Conservation (phyloP, 2,329 filamentous ascomycete species). For the Elsinoe arachidis region DNA sequence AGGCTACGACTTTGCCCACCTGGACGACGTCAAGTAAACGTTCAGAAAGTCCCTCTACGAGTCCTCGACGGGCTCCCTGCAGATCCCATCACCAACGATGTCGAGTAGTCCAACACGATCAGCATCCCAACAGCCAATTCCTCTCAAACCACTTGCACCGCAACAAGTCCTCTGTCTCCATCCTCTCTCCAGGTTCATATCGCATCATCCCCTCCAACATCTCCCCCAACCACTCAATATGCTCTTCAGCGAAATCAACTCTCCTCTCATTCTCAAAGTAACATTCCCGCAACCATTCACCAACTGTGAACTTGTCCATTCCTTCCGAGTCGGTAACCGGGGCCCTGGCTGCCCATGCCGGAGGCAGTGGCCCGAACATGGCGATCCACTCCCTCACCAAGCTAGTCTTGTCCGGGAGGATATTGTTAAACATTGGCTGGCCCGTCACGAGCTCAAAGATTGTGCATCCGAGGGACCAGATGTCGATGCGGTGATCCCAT, state of each 20-base stretch:
- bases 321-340: neutral
- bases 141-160: constrained; percentile 1
- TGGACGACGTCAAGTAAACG: too few relatives aligned
- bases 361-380: neutral
- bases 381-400: neutral
- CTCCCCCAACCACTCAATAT: constrained; percentile 7
- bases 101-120: neutral
- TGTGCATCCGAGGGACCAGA: constrained; percentile 23
- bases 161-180: neutral
- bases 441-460: constrained; percentile 20
- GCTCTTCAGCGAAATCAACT: neutral
- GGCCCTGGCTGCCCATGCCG: neutral
- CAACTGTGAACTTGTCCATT: neutral
- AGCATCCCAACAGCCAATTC: neutral
- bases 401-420: neutral
- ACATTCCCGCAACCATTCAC: neutral
- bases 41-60: too few relatives aligned
- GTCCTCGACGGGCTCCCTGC: too few relatives aligned
- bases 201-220: neutral
- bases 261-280: neutral
- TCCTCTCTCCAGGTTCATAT: neutral
- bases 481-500: constrained; percentile 23
- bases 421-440: constrained; percentile 16
- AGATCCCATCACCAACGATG: too few relatives aligned
- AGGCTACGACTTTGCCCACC: too few relatives aligned